Evolutionary conservation across 257 asterid species (phyloP).

Genomic region (Lantana camara): DNA sequence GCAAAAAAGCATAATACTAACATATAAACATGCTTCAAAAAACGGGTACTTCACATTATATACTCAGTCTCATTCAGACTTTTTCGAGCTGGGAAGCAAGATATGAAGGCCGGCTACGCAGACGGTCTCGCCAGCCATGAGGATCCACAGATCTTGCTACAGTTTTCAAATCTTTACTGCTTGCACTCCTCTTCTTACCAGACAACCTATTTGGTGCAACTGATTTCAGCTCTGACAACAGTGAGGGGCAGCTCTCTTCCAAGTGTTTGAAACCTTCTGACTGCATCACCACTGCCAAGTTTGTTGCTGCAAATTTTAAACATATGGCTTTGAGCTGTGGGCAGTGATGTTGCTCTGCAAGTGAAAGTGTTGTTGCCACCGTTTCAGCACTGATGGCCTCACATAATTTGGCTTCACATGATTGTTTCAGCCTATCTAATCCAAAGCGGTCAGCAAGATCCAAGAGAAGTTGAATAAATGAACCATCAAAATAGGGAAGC

Average conservation of each 20-base stretch:
- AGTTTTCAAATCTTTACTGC: conserved; percentile 79
- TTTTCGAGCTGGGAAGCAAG: conserved; percentile 9
- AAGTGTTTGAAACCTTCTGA: conserved; percentile 76
- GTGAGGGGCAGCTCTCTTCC: conserved; percentile 80
- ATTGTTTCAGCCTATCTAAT: conserved; percentile 80
- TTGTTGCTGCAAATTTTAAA: conserved; percentile 88
- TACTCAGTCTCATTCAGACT: conserved; percentile 14
- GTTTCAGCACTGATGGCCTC: conserved; percentile 76
- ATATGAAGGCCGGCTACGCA: conserved; percentile 61
- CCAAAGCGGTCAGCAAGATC: conserved; percentile 97
- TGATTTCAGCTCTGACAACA: conserved; percentile 80
- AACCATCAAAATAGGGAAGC: conserved; percentile 70
- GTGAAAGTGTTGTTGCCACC: conserved; percentile 87
- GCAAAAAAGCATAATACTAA: conserved; percentile 18
- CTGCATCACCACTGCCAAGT: conserved; percentile 96
- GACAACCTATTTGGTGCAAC: conserved; percentile 56
- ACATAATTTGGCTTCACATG: conserved; percentile 88
- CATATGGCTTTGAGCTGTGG: conserved; percentile 88
- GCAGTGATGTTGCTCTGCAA: conserved; percentile 90
- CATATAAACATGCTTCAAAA: conserved; percentile 17
- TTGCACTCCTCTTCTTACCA: conserved; percentile 80
- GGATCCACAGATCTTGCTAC: conserved; percentile 61
- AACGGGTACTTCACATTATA: conserved; percentile 17
- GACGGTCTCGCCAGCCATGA: conserved; percentile 56
- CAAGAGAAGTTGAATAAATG: conserved; percentile 78